Base-by-base conservation (phyloP, 2,329 filamentous ascomycete species). In the Hirsutella rhossiliensis region DNA sequence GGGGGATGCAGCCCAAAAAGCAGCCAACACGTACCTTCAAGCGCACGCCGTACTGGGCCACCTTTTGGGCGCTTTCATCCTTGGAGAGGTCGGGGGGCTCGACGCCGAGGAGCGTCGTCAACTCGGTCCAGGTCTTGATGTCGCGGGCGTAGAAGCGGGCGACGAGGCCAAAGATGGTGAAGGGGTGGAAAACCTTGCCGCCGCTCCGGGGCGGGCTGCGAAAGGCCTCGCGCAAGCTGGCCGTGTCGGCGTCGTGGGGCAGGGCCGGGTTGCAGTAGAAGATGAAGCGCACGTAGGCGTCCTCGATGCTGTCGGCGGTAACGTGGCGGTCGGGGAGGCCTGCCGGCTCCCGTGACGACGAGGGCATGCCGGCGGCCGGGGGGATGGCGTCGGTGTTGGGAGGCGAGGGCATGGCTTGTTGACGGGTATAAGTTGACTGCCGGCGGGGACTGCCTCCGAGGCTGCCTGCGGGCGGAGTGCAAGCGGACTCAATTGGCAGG, bases 11-110 rank as follows among this genome's bases (percentile, higher is more conserved):
- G 6, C n/a, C 7, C 17, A 12, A 15, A 12, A 6, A 9, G 17
- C 18, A 11, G 23, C 9, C 13, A 13, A 3, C 30, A 32, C 64
- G 56, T 64, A 89, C 86, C 78, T 96, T 96, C 45, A 96, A 67
- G 46, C 89, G 77, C 40, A 96, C 89, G 38, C 87, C 87, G 68
- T 95, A 96, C 61, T 96, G 89, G 60, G 94, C 87, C 46, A 96
- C 84, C 62, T 95, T 95, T 59, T 96, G 90, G 2, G 84, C 81
- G 60, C 87, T 94, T 65, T 94, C 84, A 23, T 87, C 85, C 60
- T 90, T 92, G 47, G 84, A 79, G 20, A 80, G 71, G 47, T 87
- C 83, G 2, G 88, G 87, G 3, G 84, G 83, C 56, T 94, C 86
- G 15, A 95, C 90, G 11, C 90, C 89, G n/a, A 96, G 69, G 54